Evolutionary conservation across 371 early-diverging fungal genomes (phyloP).

Genomic region (Polyrhizophydium stewartii): DNA sequence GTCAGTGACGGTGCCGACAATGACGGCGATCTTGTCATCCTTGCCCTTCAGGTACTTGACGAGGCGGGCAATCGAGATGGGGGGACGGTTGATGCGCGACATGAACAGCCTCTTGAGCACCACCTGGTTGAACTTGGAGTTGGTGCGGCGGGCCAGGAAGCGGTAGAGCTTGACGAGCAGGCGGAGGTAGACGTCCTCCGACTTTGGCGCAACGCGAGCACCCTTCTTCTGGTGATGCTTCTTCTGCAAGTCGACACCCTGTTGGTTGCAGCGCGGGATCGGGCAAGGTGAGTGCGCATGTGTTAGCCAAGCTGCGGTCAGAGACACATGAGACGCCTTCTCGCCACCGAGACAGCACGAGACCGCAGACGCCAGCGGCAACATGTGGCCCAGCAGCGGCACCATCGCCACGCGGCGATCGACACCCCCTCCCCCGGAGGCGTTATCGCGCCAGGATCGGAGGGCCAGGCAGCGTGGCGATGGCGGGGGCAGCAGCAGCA

Average conservation of each 20-base stretch:
- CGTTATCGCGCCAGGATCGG: too few species aligned
- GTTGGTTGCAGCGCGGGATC: neutral
- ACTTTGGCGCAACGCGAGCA: conserved; percentile 82
- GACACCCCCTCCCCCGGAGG: too few species aligned
- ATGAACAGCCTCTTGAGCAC: conserved; percentile 97
- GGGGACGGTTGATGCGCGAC: conserved; percentile 96
- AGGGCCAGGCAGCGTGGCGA: too few species aligned
- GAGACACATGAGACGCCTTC: too few species aligned
- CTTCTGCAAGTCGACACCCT: conserved; percentile 93
- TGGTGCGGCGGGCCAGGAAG: conserved; percentile 97
- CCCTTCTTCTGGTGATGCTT: conserved; percentile 94
- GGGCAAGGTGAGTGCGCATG: conserved; percentile 3
- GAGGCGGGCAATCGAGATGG: conserved; percentile 88
- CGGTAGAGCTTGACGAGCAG: conserved; percentile 98
- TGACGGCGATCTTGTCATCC: conserved; percentile 78
- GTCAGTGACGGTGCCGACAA: conserved; percentile 96
- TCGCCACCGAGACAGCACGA: too few species aligned
- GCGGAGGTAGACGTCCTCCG: conserved; percentile 90
- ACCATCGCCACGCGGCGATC: too few species aligned
- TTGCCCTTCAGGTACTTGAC: conserved; percentile 62
- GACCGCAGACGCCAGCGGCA: too few species aligned
- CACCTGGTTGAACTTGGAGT: conserved; percentile 97
- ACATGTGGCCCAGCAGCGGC: too few species aligned
- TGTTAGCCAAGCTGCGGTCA: too few species aligned
- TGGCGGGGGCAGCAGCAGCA: too few species aligned